These are phyloP conservation scores for Poa pratensis DNA, from an alignment of 176 grass and related monocot genomes.

Conservation along the genomic window DNA sequence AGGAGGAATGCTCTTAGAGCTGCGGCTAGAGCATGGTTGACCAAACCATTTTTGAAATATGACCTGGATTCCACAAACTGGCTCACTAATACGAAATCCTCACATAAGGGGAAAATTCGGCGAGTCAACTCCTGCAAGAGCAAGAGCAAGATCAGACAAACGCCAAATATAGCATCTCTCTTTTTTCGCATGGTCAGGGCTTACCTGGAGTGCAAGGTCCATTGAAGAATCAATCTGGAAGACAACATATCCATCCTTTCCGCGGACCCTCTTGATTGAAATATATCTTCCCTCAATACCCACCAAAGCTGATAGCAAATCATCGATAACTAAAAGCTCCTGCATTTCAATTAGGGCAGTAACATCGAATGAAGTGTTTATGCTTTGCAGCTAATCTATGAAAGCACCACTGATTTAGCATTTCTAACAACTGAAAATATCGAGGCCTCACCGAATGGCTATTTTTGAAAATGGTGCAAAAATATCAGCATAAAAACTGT, in stretches of 20 bases:
- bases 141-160: constrained; percentile 45
- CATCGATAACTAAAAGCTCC: constrained; percentile 97
- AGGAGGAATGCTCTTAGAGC: constrained; percentile 88
- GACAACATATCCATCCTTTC: constrained; percentile 69
- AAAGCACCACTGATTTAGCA: constrained; percentile 31
- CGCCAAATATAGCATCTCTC: neutral
- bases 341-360: constrained; percentile 45
- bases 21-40: constrained; percentile 93
- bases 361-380: constrained; percentile 4
- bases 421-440: neutral
- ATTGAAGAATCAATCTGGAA: constrained; percentile 85
- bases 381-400: neutral
- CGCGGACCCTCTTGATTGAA: constrained; percentile 85
- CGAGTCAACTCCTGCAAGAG: constrained; percentile 79
- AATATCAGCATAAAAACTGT: neutral
- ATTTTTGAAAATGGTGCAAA: neutral
- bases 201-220: constrained; percentile 91
- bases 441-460: neutral
- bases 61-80: constrained; percentile 92
- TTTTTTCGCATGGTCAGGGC: neutral
- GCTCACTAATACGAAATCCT: constrained; percentile 84
- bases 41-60: constrained; percentile 81
- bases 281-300: constrained; percentile 89
- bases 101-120: constrained; percentile 85
- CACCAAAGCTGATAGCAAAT: constrained; percentile 89